Base-by-base conservation (phyloP, 176 grass and related monocot genomes). In the Aegilops umbellulata region DNA sequence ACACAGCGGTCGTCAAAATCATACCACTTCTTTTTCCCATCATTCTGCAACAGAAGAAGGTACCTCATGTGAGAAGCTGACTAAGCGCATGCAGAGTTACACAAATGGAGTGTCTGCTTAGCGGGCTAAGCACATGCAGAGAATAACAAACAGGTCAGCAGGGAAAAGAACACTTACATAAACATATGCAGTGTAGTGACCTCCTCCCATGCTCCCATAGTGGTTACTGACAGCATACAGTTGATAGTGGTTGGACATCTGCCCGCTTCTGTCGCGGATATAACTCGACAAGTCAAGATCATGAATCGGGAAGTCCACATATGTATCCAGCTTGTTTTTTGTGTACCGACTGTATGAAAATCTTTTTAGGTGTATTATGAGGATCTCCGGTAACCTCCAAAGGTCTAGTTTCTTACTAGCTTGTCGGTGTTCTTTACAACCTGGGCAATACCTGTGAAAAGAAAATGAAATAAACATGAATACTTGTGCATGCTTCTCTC, bases 321-420 rank as follows among this genome's bases (percentile, higher is more conserved):
- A 85, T 60, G 97, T 96, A 77, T 94, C 94, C 32, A 99, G 89
- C 81, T 99, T 99, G 71, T 97, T 92, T 85, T 94, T 99, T 41
- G 90, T 97, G 57, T 85, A 99, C 60, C 92, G 89, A 27, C 87
- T 97, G 67, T 91, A 99, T 4, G 92, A 94, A 86, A 94, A 94
- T 83, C 94, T 96, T 86, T 99, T 97, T 2, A 97, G 85, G 67
- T 99, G 97, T 89, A 99, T 94, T 41, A 99, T 95, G 55, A 97
- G 90, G 82, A 99, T 85, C 87, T 99, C 97, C 11, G 97, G 94
- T 80, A 99, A 82, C 84, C 97, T 94, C 97, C 94, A 99, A 60
- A 99, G 85, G 75, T 99, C 97, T 60, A 99, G 81, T 83, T 99
- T 99, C 62, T 99, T 94, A 53, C 84, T 91, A 69, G 94, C 94